Evolutionary conservation across 2,329 filamentous ascomycete species (phyloP).

Genomic region (Metarhizium brunneum): DNA sequence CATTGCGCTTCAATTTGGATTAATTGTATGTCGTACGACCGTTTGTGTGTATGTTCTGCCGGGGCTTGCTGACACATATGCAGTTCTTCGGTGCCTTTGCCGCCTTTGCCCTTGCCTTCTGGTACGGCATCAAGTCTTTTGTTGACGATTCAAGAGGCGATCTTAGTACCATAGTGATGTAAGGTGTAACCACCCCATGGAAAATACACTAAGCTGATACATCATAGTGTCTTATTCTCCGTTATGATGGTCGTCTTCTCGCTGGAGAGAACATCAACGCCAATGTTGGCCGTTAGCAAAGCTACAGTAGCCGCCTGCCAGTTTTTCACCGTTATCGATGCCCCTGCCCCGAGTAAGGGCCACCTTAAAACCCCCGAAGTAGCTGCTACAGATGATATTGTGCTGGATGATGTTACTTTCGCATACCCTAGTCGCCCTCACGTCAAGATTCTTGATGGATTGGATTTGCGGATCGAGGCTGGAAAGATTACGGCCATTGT

Average conservation of each 20-base stretch:
- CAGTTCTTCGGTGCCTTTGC: slow-evolving; percentile 44
- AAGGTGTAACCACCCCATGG: slow-evolving; percentile 14
- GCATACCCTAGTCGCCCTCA: slow-evolving; percentile 60
- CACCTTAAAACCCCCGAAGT: slow-evolving; percentile 27
- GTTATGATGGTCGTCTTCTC: slow-evolving; percentile 50
- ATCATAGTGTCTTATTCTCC: slow-evolving; percentile 39
- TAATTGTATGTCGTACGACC: slow-evolving; percentile 26
- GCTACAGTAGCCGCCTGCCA: slow-evolving; percentile 48
- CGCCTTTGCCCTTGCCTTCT: slow-evolving; percentile 50
- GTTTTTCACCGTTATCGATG: slow-evolving; percentile 47
- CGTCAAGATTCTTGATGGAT: slow-evolving; percentile 51
- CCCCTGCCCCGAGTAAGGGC: slow-evolving; percentile 28
- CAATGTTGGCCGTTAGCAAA: slow-evolving; percentile 48
- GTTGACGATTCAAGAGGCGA: slow-evolving; percentile 35
- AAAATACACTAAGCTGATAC: not conserved
- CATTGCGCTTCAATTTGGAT: slow-evolving; percentile 41
- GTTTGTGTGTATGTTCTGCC: not conserved
- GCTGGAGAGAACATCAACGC: slow-evolving; percentile 46
- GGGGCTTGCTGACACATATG: slow-evolving; percentile 7
- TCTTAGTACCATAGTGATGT: slow-evolving; percentile 48
- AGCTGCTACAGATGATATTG: slow-evolving; percentile 27
- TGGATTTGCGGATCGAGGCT: slow-evolving; percentile 49
- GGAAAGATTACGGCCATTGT: slow-evolving; percentile 67
- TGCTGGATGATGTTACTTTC: slow-evolving; percentile 57
- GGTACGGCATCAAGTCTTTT: slow-evolving; percentile 48